Evolutionary conservation across 2,329 filamentous ascomycete species (phyloP).

Genomic region (Lojkania enalia): DNA sequence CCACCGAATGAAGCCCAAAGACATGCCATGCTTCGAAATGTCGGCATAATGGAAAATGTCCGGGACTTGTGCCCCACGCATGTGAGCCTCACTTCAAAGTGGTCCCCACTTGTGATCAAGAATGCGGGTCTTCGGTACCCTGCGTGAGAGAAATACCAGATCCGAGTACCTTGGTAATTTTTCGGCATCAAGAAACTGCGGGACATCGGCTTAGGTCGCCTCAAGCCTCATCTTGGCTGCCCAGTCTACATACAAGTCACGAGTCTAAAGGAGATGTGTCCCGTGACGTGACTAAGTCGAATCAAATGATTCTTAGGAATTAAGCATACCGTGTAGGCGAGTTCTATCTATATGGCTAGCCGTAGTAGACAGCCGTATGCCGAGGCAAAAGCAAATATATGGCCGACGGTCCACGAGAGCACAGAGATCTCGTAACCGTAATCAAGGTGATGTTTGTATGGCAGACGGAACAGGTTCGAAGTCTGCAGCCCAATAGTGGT

Average conservation of each 20-base stretch:
- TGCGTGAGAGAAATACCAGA: not conserved
- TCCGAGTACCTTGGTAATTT: not conserved
- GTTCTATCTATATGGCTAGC: too few relatives aligned
- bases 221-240: conserved; percentile 17
- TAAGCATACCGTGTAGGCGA: too few relatives aligned
- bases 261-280: too few relatives aligned
- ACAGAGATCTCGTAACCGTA: too few relatives aligned
- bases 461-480: conserved; percentile 1
- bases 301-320: too few relatives aligned
- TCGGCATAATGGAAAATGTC: not conserved
- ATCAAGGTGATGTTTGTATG: too few relatives aligned
- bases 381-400: too few relatives aligned
- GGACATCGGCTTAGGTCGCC: conserved; percentile 9
- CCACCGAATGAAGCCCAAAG: too few relatives aligned
- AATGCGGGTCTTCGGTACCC: not conserved
- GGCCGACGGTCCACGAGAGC: not conserved
- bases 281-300: too few relatives aligned
- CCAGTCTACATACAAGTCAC: conserved; percentile 6
- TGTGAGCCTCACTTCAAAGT: not conserved
- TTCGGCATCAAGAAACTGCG: not conserved
- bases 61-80: not conserved
- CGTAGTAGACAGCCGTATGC: too few relatives aligned
- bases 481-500: conserved; percentile 52
- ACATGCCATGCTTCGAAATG: not conserved
- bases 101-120: not conserved